Evolutionary conservation across 1,139 yeast species (phyloP).

Genomic region (Hansenula sp.): DNA sequence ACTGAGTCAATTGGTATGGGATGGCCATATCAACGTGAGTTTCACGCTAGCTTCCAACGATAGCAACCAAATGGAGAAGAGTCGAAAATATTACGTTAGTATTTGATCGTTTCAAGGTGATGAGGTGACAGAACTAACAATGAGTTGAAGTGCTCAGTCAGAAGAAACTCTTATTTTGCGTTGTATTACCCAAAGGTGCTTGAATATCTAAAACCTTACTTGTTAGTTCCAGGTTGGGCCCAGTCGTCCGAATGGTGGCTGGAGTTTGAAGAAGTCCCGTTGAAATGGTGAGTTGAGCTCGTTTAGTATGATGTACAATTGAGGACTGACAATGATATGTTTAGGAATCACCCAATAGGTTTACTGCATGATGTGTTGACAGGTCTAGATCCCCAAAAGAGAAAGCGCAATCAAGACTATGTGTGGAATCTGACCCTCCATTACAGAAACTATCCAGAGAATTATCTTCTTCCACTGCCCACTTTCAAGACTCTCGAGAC

Average conservation of each 20-base stretch:
- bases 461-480: slow-evolving; percentile 45
- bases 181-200: slow-evolving; percentile 38
- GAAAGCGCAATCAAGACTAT: slow-evolving; percentile 10
- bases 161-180: slow-evolving; percentile 60
- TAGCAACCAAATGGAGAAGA: slow-evolving; percentile 19
- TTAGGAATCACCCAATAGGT: slow-evolving; percentile 72
- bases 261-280: slow-evolving; percentile 57
- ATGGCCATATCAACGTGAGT: slow-evolving; percentile 48
- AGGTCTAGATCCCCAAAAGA: slow-evolving; percentile 30
- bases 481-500: slow-evolving; percentile 35
- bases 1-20: slow-evolving; percentile 45
- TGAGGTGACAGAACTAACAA: no score
- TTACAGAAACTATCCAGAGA: slow-evolving; percentile 45
- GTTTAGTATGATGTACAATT: no score
- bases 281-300: slow-evolving; percentile 59
- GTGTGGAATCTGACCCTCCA: slow-evolving; percentile 53
- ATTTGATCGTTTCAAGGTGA: slow-evolving; percentile 5
- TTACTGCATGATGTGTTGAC: slow-evolving; percentile 55
- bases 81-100: slow-evolving; percentile 21
- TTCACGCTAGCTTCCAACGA: slow-evolving; percentile 30
- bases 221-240: slow-evolving; percentile 32
- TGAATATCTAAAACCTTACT: slow-evolving; percentile 38
- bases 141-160: slow-evolving; percentile 23
- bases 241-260: slow-evolving; percentile 54
- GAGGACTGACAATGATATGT: no score